Conservation (phyloP, 1,284 basidiomycete genomes). For the Inonotus hispidus region DNA sequence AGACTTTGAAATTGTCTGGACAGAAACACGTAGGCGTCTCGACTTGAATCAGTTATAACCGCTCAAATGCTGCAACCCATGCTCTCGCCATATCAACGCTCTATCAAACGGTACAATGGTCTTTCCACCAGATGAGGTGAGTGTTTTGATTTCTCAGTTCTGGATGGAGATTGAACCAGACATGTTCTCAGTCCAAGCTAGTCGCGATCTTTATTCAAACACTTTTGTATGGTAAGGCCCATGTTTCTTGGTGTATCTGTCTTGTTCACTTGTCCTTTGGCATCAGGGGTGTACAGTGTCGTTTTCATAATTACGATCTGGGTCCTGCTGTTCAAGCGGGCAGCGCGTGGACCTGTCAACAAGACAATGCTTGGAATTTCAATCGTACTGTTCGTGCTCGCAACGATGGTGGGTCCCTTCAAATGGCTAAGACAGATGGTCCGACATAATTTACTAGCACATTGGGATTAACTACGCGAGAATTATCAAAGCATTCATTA, state of each 20-base stretch:
- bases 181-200: neutral
- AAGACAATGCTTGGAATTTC: conserved; percentile 3
- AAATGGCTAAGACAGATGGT: too few species aligned
- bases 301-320: neutral
- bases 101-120: neutral
- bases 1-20: neutral
- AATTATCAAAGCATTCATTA: conserved; percentile 21
- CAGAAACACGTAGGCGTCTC: neutral
- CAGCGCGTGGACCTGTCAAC: neutral
- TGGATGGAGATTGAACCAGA: neutral
- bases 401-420: conserved; percentile 9
- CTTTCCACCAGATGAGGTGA: neutral
- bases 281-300: neutral
- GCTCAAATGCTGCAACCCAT: neutral
- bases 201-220: neutral
- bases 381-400: conserved; percentile 13
- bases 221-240: neutral
- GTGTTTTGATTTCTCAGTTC: neutral
- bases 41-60: neutral
- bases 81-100: neutral
- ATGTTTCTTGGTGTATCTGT: neutral
- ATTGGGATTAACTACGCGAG: conserved; percentile 19
- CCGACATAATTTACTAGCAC: conserved; percentile 15
- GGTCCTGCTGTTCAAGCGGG: neutral
- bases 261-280: neutral